A percentile compares a stretch with the other conserved stretches of the same genome.
Conservation (phyloP, 306 rosid species). For the Ziziphus jujuba region DNA sequence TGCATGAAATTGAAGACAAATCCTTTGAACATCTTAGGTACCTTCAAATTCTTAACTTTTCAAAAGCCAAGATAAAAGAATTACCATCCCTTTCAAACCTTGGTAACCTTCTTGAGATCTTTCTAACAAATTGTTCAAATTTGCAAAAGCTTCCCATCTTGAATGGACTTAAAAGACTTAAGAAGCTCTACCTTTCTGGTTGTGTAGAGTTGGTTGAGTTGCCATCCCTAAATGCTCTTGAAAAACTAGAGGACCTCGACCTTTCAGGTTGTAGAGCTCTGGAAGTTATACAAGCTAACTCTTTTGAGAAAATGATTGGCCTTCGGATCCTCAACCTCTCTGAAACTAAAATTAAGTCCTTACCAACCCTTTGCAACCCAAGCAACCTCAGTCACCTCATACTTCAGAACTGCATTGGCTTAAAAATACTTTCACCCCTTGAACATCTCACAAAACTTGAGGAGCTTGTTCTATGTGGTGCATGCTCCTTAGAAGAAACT, state of each 20-base stretch:
- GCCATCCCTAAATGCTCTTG: constrained; percentile 10
- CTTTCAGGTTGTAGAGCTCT: constrained; percentile 32
- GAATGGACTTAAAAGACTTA: constrained; percentile 15
- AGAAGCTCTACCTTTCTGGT: constrained; percentile 16
- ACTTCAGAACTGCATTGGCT: constrained; percentile 18
- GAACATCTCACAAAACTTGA: constrained; percentile 18
- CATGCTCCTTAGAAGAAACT: neutral
- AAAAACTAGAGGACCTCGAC: constrained; percentile 31
- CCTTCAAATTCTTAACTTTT: constrained; percentile 35
- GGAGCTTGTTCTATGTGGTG: constrained; percentile 28
- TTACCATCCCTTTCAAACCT: constrained; percentile 29
- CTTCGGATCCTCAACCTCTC: constrained; percentile 34
- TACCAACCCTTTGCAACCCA: constrained; percentile 18
- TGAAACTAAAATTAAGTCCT: constrained; percentile 12
- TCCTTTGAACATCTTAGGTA: constrained; percentile 13
- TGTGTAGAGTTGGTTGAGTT: constrained; percentile 4
- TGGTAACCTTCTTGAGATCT: constrained; percentile 13
- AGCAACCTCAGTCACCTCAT: constrained; percentile 22
- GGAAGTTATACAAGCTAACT: constrained; percentile 8
- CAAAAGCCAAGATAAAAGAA: constrained; percentile 12
- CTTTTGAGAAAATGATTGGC: constrained; percentile 25
- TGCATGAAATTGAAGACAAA: constrained; percentile 17
- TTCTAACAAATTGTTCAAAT: constrained; percentile 16
- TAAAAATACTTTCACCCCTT: constrained; percentile 11
- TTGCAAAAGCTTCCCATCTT: constrained; percentile 1